Evolutionary conservation across 345 rosid genomes (phyloP).

Genomic region (Sisymbrium irio): DNA sequence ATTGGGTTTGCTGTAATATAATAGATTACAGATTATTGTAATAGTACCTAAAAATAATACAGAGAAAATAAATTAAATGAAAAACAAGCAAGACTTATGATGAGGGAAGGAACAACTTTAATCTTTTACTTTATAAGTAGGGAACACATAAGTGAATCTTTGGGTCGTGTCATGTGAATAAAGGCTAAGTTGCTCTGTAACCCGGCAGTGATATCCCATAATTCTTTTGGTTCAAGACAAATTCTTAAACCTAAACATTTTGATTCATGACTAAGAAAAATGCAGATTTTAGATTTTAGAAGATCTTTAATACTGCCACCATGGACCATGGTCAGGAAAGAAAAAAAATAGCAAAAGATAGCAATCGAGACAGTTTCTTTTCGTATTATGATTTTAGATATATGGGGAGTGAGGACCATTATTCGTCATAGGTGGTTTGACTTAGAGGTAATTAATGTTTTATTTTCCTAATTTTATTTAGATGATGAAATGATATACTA

Average conservation of each 20-base stretch:
- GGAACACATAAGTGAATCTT: slow-evolving; percentile 53
- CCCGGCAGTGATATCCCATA: slow-evolving; percentile 25
- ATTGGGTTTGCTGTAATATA: slow-evolving; percentile 30
- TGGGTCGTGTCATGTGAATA: slow-evolving; percentile 49
- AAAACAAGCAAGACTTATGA: slow-evolving; percentile 26
- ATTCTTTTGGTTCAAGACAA: slow-evolving; percentile 3
- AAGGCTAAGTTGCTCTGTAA: slow-evolving; percentile 33
- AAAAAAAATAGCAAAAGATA: background rate
- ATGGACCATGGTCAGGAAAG: background rate
- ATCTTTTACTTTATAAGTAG: slow-evolving; percentile 41
- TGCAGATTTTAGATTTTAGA: background rate
- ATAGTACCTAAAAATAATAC: background rate
- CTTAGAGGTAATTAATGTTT: no score
- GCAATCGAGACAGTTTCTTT: background rate
- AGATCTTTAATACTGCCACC: background rate
- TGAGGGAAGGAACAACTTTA: slow-evolving; percentile 36
- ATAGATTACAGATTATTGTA: background rate
- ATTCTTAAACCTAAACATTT: slow-evolving; percentile 21
- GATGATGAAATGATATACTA: no score
- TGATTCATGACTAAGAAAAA: background rate
- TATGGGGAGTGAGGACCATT: background rate
- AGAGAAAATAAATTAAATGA: background rate
- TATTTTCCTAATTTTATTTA: no score
- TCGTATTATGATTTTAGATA: background rate
- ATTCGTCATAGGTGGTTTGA: no score